Conservation (phyloP, 177 flowering plant genomes). For the Vitis hybrid region DNA sequence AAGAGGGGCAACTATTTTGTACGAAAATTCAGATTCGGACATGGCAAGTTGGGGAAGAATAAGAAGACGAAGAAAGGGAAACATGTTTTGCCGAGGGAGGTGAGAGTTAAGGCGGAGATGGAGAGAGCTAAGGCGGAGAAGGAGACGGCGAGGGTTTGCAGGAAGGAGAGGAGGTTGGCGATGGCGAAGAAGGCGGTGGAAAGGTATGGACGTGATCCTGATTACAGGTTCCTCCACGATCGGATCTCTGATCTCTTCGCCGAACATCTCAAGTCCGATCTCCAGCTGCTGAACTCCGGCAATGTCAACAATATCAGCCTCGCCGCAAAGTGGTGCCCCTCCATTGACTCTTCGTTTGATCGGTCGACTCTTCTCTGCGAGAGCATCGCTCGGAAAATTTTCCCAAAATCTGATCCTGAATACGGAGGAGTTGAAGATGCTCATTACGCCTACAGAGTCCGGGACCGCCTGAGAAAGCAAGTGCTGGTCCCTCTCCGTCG, state of each 20-base stretch:
- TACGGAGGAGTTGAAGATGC: slow-evolving; percentile 30
- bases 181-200: slow-evolving; percentile 29
- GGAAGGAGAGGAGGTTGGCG: slow-evolving; percentile 19
- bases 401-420: slow-evolving; percentile 25
- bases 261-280: slow-evolving; percentile 23
- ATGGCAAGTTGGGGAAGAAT: not conserved
- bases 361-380: slow-evolving; percentile 14
- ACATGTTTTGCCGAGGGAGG: not conserved
- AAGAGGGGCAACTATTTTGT: not conserved
- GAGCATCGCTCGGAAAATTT: slow-evolving; percentile 7
- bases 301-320: slow-evolving; percentile 21
- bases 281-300: slow-evolving; percentile 19
- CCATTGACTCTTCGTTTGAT: slow-evolving; percentile 30
- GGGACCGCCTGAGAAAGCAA: slow-evolving; percentile 33
- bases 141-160: slow-evolving; percentile 21
- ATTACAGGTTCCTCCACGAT: slow-evolving; percentile 27
- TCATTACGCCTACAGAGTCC: slow-evolving; percentile 34
- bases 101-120: not conserved
- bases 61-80: not conserved
- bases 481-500: slow-evolving; percentile 30
- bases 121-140: slow-evolving; percentile 10
- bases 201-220: slow-evolving; percentile 21
- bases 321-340: slow-evolving; percentile 45
- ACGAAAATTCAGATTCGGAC: not conserved
- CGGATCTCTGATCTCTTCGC: slow-evolving; percentile 29